These are phyloP conservation scores for Gynostemma pentaphyllum DNA, from an alignment of 306 rosid genomes.

Conservation along the genomic window DNA sequence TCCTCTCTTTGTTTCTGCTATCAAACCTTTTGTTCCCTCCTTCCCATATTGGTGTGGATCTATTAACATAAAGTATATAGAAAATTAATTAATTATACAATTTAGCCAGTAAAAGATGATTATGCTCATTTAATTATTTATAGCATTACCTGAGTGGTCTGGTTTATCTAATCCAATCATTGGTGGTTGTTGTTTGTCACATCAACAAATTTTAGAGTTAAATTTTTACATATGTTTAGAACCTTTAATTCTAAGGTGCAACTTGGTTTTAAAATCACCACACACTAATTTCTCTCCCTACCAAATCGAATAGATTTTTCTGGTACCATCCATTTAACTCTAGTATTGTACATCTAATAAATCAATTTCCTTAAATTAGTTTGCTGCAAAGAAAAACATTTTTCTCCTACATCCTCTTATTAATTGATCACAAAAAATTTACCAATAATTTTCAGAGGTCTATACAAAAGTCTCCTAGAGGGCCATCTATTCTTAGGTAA, in stretches of 20 bases:
- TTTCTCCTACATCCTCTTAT: not conserved
- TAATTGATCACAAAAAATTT: not conserved
- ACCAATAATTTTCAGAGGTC: not conserved
- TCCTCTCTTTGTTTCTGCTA: not conserved
- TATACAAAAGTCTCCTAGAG: not conserved
- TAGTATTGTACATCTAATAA: not conserved
- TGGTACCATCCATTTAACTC: not conserved
- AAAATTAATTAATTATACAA: not conserved
- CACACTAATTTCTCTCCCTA: constrained; percentile 1
- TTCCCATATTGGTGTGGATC: not conserved
- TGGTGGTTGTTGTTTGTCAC: too few relatives aligned
- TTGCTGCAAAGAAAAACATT: not conserved
- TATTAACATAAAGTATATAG: not conserved
- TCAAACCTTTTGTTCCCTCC: not conserved
- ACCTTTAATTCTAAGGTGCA: not conserved
- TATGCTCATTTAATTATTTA: not conserved
- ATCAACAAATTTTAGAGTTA: not conserved
- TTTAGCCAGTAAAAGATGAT: not conserved
- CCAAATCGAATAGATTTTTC: not conserved
- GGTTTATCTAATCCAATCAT: not conserved
- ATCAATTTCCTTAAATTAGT: not conserved
- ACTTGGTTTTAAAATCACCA: constrained; percentile 6
- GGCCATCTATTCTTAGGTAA: not conserved
- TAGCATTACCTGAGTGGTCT: not conserved
- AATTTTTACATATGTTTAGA: not conserved